Base-by-base conservation (phyloP, 148 eudicot genomes). In the Euryodendron excelsum region DNA sequence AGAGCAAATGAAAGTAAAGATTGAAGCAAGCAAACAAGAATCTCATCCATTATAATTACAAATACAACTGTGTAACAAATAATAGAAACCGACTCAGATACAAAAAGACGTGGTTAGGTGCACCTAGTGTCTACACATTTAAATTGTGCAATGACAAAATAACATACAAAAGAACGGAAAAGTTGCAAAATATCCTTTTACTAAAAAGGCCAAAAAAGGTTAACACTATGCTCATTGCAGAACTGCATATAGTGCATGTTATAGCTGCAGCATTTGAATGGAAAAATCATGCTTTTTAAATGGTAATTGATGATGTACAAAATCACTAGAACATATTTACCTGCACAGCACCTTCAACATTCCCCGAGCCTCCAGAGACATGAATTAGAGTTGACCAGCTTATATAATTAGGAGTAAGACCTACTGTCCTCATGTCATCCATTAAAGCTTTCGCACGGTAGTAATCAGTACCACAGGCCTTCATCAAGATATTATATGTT, bases 401-500 rank as follows among this genome's bases (percentile, higher is more conserved):
- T 80, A 93, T 93, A 44, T 89, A 96, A 89, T 95, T 85, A 33
- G 99, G 99, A 65, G 87, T 80, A 55, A 93, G 93, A 74, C 93
- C 91, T 28, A 80, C 69, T 37, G 28, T 82, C 81, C 81, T 89
- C 97, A 95, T 95, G 85, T 95, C 99, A 68, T 91, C 88, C 77
- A 95, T 90, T 70, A 95, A 82, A 76, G 84, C 84, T 86, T 86
- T 88, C 31, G 94, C 99, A 77, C 90, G 99, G 82, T 73, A 76
- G 75, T 86, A 88, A 85, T 95, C 91, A 72, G 90, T 87, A 44
- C 99, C 98, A 81, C 99, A 95, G 52, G 98, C 99, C 88, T 91
- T 95, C 91, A 95, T 82, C 71, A 95, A 84, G 78, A 89, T 93
- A 83, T 95, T 95, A 82, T 90, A 95, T 30, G 99, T 95, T 10